These are phyloP conservation scores for Clonostachys sp. DNA, from an alignment of 2,329 filamentous ascomycete genomes.

Conservation along the genomic window DNA sequence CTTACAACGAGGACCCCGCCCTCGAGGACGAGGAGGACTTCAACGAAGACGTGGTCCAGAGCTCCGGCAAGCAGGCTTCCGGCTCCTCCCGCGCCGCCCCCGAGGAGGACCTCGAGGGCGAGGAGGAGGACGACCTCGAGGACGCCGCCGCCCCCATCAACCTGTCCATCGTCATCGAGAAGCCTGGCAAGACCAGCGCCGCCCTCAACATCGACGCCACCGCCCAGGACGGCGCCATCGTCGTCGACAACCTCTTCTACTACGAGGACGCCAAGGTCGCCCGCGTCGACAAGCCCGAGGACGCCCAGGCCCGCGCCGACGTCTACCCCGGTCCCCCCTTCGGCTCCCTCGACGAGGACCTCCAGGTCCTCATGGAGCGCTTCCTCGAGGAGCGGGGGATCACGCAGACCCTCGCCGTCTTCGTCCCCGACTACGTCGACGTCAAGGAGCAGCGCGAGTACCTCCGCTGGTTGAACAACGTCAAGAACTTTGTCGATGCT, in stretches of 20 bases:
- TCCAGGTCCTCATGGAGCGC: constrained; percentile 86
- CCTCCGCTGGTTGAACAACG: constrained; percentile 78
- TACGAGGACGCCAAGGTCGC: constrained; percentile 76
- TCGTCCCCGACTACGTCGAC: constrained; percentile 94
- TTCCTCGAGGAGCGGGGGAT: constrained; percentile 95
- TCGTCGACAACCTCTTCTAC: constrained; percentile 88
- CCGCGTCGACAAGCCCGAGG: constrained; percentile 69
- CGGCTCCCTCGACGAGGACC: constrained; percentile 89
- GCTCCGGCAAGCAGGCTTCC: constrained; percentile 50
- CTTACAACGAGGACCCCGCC: constrained; percentile 27
- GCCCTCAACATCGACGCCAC: constrained; percentile 83
- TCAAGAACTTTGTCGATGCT: constrained; percentile 81
- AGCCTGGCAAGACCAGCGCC: constrained; percentile 65
- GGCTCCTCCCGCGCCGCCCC: constrained; percentile 45
- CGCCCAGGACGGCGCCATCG: constrained; percentile 79
- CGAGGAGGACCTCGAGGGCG: constrained; percentile 45
- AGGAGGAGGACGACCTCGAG: constrained; percentile 39
- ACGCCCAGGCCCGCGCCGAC: constrained; percentile 69
- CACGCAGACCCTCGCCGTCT: constrained; percentile 79
- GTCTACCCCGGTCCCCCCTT: constrained; percentile 91
- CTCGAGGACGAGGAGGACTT: constrained; percentile 31
- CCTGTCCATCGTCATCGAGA: constrained; percentile 81
- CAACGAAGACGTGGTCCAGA: constrained; percentile 36
- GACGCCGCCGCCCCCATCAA: constrained; percentile 70
- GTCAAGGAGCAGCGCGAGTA: constrained; percentile 99